Evolutionary conservation across 768 basidiomycete genomes (phyloP).

Genomic region (Polyporus arcularius): DNA sequence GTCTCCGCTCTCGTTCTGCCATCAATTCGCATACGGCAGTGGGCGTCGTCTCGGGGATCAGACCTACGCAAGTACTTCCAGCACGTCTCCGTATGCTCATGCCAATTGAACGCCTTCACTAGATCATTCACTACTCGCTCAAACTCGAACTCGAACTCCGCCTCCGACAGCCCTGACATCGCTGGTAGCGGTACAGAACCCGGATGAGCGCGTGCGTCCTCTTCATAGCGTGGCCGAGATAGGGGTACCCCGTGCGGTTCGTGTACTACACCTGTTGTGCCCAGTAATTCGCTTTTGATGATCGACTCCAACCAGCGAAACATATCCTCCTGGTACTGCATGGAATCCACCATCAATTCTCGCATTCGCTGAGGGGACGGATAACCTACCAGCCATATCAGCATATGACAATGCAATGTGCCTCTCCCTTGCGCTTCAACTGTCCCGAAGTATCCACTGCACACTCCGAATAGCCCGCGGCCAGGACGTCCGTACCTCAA

Average conservation of each 20-base stretch:
- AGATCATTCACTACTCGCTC: neutral
- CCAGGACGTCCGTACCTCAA: neutral
- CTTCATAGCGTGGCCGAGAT: too few relatives aligned
- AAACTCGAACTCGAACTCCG: neutral
- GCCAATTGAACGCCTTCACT: slow-evolving; percentile 1
- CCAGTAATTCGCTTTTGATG: neutral
- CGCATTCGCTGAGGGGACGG: slow-evolving; percentile 25
- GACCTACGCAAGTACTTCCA: slow-evolving; percentile 19
- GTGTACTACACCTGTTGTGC: neutral
- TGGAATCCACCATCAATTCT: slow-evolving; percentile 4
- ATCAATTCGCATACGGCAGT: slow-evolving; percentile 15
- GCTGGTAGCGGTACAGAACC: too few relatives aligned
- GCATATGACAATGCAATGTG: slow-evolving; percentile 35
- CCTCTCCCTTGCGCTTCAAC: slow-evolving; percentile 33
- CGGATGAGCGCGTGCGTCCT: neutral
- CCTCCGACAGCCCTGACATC: too few relatives aligned
- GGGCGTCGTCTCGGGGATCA: neutral
- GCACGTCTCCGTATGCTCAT: slow-evolving; percentile 14
- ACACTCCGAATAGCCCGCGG: slow-evolving; percentile 19
- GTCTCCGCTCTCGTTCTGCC: slow-evolving; percentile 4
- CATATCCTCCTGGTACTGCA: neutral
- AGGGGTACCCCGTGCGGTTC: too few relatives aligned
- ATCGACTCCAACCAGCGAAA: neutral
- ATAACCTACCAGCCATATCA: slow-evolving; percentile 31
- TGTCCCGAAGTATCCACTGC: slow-evolving; percentile 24